Percentiles rank a stretch among this genome's conserved stretches.
phyloP scores from a whole-genome alignment of 2,329 filamentous ascomycete genomes.

The Beauveria sp. region DNA sequence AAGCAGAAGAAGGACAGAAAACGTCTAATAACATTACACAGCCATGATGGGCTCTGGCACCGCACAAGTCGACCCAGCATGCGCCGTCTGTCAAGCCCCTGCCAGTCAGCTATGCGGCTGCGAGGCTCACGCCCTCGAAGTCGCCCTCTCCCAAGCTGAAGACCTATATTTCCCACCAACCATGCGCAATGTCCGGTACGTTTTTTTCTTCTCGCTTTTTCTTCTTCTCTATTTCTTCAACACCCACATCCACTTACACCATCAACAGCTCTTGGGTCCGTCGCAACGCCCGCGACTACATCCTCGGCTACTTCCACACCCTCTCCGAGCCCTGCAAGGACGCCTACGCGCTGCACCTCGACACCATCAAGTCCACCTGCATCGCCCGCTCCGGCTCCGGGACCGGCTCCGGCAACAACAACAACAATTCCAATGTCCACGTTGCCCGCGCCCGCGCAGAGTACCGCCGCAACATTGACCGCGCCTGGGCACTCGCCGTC shows the following conservation, averaged over 20 bases:
- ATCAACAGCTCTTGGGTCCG: constrained; percentile 52
- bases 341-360: constrained; percentile 47
- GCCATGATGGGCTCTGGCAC: constrained; percentile 14
- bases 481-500: constrained; percentile 70
- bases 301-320: constrained; percentile 56
- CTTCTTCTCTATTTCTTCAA: constrained; percentile 4
- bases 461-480: constrained; percentile 67
- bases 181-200: constrained; percentile 57
- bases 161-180: constrained; percentile 54
- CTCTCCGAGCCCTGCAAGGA: constrained; percentile 55
- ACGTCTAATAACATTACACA: too few species aligned
- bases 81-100: constrained; percentile 57
- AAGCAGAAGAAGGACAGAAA: not conserved
- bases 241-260: not conserved
- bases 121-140: constrained; percentile 57
- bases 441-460: constrained; percentile 51
- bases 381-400: constrained; percentile 42
- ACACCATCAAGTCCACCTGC: constrained; percentile 47
- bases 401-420: too few species aligned
- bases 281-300: constrained; percentile 58
- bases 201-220: constrained; percentile 9
- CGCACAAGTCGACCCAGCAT: constrained; percentile 21
- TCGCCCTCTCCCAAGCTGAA: constrained; percentile 57
- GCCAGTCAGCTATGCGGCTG: constrained; percentile 54
- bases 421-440: too few species aligned